Evolutionary conservation across 192 early-diverging fungal genomes (phyloP).

Genomic region (Dispira parvispora): DNA sequence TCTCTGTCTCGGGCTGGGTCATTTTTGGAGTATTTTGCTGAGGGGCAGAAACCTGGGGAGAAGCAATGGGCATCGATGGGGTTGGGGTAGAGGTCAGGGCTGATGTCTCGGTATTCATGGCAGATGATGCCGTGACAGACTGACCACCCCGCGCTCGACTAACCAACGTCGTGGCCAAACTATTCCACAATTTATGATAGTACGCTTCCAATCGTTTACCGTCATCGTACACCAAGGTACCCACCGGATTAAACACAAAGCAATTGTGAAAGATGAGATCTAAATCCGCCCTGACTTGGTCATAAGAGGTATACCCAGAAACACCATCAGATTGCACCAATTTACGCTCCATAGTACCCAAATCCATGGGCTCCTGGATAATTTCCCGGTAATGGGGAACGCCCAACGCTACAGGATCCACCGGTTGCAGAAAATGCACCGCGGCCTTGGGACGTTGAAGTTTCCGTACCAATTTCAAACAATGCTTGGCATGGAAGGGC

Average conservation of each 20-base stretch:
- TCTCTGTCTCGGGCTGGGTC: background rate
- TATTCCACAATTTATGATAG: background rate
- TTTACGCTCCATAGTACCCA: conserved; percentile 32
- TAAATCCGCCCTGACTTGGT: conserved; percentile 30
- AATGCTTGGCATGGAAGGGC: conserved; percentile 11
- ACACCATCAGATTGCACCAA: conserved; percentile 17
- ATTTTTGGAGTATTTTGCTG: background rate
- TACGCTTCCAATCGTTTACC: background rate
- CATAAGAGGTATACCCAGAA: conserved; percentile 18
- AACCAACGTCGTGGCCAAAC: background rate
- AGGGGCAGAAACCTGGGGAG: background rate
- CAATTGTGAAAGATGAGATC: conserved; percentile 32
- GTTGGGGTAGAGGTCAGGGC: background rate
- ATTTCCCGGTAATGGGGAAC: conserved; percentile 43
- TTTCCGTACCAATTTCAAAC: conserved; percentile 21
- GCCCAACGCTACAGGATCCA: conserved; percentile 38
- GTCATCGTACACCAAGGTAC: background rate
- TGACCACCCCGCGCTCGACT: background rate
- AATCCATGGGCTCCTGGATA: conserved; percentile 53
- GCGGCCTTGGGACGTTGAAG: conserved; percentile 29
- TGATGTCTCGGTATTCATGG: background rate
- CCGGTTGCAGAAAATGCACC: conserved; percentile 40
- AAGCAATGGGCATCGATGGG: background rate
- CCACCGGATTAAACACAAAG: conserved; percentile 13
- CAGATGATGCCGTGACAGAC: background rate